These are phyloP conservation scores for Raddia distichophylla DNA, from an alignment of 176 grass and related monocot species.

Conservation along the genomic window DNA sequence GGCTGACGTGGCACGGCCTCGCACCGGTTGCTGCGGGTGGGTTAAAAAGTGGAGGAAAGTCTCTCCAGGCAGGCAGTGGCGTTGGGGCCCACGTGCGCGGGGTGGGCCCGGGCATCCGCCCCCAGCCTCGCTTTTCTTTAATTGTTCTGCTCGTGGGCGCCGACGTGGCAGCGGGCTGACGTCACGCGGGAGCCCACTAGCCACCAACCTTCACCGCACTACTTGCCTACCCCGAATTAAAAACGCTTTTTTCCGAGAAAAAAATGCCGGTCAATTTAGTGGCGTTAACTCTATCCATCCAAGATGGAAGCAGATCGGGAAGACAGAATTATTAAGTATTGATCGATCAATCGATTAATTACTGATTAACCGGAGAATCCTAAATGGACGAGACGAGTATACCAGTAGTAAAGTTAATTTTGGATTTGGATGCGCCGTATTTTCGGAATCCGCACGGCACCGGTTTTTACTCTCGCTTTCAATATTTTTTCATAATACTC, in stretches of 20 bases:
- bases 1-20: constrained; percentile 50
- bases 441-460: background rate
- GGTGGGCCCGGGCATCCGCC: constrained; percentile 20
- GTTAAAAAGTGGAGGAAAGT: constrained; percentile 55
- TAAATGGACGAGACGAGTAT: background rate
- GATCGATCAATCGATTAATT: background rate
- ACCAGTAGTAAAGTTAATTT: background rate
- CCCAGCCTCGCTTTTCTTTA: constrained; percentile 32
- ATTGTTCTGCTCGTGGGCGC: constrained; percentile 54
- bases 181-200: constrained; percentile 32
- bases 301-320: background rate
- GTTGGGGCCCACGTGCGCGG: background rate
- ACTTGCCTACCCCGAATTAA: constrained; percentile 32
- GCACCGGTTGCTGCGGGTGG: constrained; percentile 40
- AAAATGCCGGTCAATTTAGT: constrained; percentile 15
- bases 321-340: background rate
- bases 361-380: background rate
- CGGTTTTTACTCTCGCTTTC: background rate
- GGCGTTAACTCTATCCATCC: background rate
- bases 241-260: background rate
- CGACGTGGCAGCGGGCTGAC: constrained; percentile 59
- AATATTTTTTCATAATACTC: background rate
- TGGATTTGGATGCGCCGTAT: background rate
- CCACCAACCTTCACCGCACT: constrained; percentile 78
- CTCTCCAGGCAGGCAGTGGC: constrained; percentile 38